Evolutionary conservation across 2,329 filamentous ascomycete species (phyloP), one percentile per base, ranked within the genome.

Genomic region (Fusarium hainanense): DNA sequence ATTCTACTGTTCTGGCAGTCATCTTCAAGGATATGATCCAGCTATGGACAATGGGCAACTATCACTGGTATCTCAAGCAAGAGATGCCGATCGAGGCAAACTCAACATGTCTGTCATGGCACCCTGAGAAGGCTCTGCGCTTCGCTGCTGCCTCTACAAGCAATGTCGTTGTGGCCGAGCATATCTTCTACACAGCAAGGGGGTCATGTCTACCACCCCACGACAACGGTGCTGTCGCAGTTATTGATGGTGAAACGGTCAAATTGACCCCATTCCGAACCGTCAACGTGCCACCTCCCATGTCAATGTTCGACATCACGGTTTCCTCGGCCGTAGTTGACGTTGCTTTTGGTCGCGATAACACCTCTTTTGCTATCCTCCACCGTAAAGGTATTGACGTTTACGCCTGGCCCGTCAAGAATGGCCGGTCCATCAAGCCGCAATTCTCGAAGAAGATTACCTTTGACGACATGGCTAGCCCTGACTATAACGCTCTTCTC

Each of bases 51-150:
- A 97, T 92, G 86, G 92, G 93, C 21, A 99, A 99, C 78, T 99
- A 99, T 73, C 93, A 98, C 77, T 99, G 96, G 88, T 98, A 98
- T 78, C 85, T 99, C 18, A 99, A 99, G 82, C 94, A 97, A 78
- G 94, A 98, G 77, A 85, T 98, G 9, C 80, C 82, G 9, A 81
- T 85, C 9, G 73, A 78, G 10, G 74, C 72, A 14, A 71, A 74
- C 6, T 74, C 79, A 41, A 54, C 75, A 48, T 73, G 77, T 41
- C 69, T 88, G n/a, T 77, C 83, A 1, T 99, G 96, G 96, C 93
- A 99, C 78, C 88, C 93, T 2, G 96, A 98, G 77, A 94, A 92
- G 77, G 83, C 94, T 6, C 82, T 98, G 34, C 87, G 89, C 16
- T 84, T 96, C 50, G 85, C 88, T 20, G 81, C 88, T 11, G 84